A percentile compares a stretch with the other conserved stretches of the same genome.
These are phyloP conservation scores for Cyclanthera cordifolia DNA, from an alignment of 306 rosid genomes.

Conservation along the genomic window DNA sequence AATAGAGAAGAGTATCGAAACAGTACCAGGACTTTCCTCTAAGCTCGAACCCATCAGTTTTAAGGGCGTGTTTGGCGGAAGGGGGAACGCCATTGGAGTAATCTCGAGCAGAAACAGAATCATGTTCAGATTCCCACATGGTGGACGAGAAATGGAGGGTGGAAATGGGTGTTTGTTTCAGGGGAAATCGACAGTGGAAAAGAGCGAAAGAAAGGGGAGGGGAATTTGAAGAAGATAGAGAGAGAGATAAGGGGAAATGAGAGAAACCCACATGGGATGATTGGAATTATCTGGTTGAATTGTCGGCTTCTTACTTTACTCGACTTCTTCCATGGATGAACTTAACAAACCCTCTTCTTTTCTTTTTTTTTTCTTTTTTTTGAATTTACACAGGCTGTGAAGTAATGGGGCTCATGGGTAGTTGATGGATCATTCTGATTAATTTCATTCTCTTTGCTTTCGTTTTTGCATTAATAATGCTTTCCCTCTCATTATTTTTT, in stretches of 20 bases:
- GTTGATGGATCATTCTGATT: constrained; percentile 24
- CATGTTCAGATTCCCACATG: constrained; percentile 96
- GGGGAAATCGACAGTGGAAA: constrained; percentile 17
- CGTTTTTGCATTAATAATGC: background rate
- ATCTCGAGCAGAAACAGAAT: constrained; percentile 40
- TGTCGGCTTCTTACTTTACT: constrained; percentile 39
- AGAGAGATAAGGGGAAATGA: constrained; percentile 6
- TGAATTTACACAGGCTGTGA: constrained; percentile 77
- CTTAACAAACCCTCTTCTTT: too few relatives aligned
- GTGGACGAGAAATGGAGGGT: constrained; percentile 19
- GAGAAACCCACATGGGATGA: constrained; percentile 59
- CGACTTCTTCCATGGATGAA: constrained; percentile 17
- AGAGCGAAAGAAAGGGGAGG: background rate
- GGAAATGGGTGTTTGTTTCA: constrained; percentile 15
- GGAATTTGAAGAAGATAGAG: constrained; percentile 13
- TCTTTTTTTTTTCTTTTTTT: too few relatives aligned
- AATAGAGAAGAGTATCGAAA: background rate
- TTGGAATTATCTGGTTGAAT: constrained; percentile 43
- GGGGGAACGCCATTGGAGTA: constrained; percentile 53
- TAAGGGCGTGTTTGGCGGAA: constrained; percentile 57
- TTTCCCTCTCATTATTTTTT: background rate
- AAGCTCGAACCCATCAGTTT: constrained; percentile 78
- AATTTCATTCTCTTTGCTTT: background rate
- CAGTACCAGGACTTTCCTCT: constrained; percentile 80
- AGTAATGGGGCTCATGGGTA: constrained; percentile 46